Conservation (phyloP, 1,139 yeast species). For the Blastobotrys buckinghamii region DNA sequence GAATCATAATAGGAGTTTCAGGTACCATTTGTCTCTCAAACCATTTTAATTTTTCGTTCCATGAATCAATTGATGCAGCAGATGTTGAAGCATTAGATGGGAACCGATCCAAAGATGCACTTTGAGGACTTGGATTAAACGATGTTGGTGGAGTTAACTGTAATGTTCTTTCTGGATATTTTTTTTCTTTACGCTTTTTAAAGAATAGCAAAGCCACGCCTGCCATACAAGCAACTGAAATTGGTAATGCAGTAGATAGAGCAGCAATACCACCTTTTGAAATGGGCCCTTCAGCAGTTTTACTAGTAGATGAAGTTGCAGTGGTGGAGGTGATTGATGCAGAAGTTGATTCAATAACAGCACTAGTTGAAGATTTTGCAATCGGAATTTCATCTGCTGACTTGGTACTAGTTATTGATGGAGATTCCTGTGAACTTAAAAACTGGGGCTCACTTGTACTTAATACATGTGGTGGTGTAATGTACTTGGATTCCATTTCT, state of each 20-base stretch:
- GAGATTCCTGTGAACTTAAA: not conserved
- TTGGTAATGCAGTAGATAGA: slow-evolving; percentile 32
- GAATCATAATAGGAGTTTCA: not conserved
- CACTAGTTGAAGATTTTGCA: no score
- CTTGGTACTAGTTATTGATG: not conserved
- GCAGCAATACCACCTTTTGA: slow-evolving; percentile 27
- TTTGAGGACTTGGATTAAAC: not conserved
- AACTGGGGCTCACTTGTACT: not conserved
- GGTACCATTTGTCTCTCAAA: slow-evolving; percentile 17
- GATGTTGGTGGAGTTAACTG: slow-evolving; percentile 1
- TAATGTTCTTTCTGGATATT: slow-evolving; percentile 5
- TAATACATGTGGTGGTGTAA: not conserved
- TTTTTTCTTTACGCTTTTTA: slow-evolving; percentile 16
- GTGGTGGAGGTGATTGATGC: not conserved
- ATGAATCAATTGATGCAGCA: slow-evolving; percentile 25
- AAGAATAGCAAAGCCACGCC: slow-evolving; percentile 23
- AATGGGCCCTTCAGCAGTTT: not conserved
- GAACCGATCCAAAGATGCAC: not conserved
- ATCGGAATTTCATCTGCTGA: no score
- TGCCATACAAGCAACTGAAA: slow-evolving; percentile 23
- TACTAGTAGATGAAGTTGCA: not conserved
- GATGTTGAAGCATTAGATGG: not conserved
- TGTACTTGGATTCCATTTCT: not conserved
- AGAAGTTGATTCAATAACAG: no score
- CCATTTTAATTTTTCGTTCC: slow-evolving; percentile 27